Percentiles rank a stretch among this genome's conserved stretches.
These are phyloP conservation scores for Posidonia oceanica DNA, from an alignment of 116 monocot species.

Conservation along the genomic window DNA sequence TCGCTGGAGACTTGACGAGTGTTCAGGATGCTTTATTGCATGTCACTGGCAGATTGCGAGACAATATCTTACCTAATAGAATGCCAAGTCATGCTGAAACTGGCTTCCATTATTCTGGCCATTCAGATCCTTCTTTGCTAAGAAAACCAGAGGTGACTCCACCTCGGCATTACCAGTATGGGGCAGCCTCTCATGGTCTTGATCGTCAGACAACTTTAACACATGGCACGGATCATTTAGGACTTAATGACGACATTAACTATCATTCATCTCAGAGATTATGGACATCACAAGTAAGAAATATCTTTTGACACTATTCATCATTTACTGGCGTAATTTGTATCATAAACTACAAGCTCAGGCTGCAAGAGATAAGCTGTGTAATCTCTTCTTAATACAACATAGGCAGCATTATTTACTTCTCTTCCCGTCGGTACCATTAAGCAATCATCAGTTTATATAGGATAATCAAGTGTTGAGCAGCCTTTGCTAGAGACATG, in stretches of 20 bases:
- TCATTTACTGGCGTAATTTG: background rate
- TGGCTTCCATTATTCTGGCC: background rate
- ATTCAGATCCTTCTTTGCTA: background rate
- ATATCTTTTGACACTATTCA: background rate
- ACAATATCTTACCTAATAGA: conserved; percentile 2
- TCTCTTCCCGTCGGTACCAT: no score
- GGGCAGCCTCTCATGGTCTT: background rate
- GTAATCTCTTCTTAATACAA: no score
- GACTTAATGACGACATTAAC: background rate
- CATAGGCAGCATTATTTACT: no score
- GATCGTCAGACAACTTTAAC: conserved; percentile 5
- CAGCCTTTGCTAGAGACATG: no score
- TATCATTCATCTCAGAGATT: background rate
- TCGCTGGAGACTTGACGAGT: conserved; percentile 4
- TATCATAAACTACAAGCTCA: background rate
- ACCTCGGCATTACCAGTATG: background rate
- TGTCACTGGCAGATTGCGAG: conserved; percentile 11
- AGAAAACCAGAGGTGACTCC: background rate
- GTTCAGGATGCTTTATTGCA: conserved; percentile 13
- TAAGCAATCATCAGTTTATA: no score
- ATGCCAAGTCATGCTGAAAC: background rate
- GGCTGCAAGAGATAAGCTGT: background rate
- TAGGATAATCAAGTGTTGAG: no score
- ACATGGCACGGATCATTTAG: conserved; percentile 5
- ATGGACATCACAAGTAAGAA: background rate